phyloP scores from a whole-genome alignment of 208 protist species.

The Crithidia brevicula region DNA sequence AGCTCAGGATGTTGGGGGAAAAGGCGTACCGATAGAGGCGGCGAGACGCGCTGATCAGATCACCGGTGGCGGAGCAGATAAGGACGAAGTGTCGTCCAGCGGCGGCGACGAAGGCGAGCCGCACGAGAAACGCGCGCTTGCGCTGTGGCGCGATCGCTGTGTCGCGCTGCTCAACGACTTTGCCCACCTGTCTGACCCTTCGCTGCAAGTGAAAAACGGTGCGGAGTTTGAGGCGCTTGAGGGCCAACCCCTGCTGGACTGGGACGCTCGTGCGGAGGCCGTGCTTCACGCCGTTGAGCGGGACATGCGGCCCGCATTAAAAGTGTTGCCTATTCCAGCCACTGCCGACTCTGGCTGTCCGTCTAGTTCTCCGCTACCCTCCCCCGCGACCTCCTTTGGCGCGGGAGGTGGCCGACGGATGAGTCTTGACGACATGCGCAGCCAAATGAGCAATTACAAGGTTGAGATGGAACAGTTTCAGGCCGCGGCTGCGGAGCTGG shows the following conservation, averaged over 20 bases:
- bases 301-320: constrained; percentile 30
- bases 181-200: constrained; percentile 41
- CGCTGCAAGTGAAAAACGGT: constrained; percentile 37
- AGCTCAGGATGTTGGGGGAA: constrained; percentile 21
- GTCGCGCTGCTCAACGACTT: constrained; percentile 59
- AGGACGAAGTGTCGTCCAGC: constrained; percentile 64
- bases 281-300: constrained; percentile 40
- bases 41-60: too few species aligned
- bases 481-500: constrained; percentile 16
- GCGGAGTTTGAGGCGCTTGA: constrained; percentile 19
- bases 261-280: constrained; percentile 37
- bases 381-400: not conserved
- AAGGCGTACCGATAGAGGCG: constrained; percentile 13
- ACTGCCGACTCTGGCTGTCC: not conserved
- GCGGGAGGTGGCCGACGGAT: not conserved
- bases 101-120: constrained; percentile 41
- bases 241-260: constrained; percentile 16
- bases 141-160: constrained; percentile 64
- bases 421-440: constrained; percentile 18
- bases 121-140: constrained; percentile 1
- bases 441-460: constrained; percentile 21
- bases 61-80: constrained; percentile 5
- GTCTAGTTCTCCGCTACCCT: constrained; percentile 3
- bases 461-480: constrained; percentile 48
- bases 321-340: constrained; percentile 15